Conservation (phyloP, 345 rosid genomes). For the Salix viminalis region DNA sequence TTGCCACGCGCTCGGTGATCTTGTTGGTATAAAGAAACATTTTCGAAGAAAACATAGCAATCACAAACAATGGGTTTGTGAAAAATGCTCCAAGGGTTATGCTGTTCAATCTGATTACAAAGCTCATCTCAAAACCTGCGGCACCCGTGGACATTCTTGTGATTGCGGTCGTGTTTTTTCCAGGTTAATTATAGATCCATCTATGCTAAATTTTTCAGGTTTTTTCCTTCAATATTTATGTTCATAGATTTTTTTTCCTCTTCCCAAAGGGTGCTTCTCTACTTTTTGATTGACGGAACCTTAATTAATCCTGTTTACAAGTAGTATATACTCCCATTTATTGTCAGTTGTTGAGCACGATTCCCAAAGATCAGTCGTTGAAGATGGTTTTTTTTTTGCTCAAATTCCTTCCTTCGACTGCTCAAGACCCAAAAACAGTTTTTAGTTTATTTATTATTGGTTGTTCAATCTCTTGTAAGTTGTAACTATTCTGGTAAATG, state of each 20-base stretch:
- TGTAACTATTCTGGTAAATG: neutral
- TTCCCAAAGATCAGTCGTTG: constrained; percentile 32
- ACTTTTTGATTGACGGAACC: constrained; percentile 21
- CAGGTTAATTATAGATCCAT: constrained; percentile 39
- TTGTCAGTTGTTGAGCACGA: constrained; percentile 28
- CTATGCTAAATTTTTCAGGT: neutral
- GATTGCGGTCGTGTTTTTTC: constrained; percentile 98
- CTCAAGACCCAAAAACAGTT: constrained; percentile 11
- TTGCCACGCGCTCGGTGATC: constrained; percentile 90
- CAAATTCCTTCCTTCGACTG: neutral
- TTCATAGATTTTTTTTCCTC: no score
- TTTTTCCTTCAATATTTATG: neutral
- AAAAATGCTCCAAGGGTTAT: constrained; percentile 85
- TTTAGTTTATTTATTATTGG: neutral
- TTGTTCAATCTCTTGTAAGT: neutral
- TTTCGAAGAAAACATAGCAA: constrained; percentile 84
- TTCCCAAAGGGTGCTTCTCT: no score
- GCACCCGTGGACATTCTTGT: constrained; percentile 94
- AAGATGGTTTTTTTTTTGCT: neutral
- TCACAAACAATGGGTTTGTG: constrained; percentile 91
- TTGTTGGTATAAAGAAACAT: constrained; percentile 96
- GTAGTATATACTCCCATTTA: neutral
- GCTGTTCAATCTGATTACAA: constrained; percentile 97
- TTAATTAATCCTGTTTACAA: constrained; percentile 20
- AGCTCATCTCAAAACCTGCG: constrained; percentile 97